phyloP scores from a whole-genome alignment of 257 asterid species.

The Ehretia macrophylla region DNA sequence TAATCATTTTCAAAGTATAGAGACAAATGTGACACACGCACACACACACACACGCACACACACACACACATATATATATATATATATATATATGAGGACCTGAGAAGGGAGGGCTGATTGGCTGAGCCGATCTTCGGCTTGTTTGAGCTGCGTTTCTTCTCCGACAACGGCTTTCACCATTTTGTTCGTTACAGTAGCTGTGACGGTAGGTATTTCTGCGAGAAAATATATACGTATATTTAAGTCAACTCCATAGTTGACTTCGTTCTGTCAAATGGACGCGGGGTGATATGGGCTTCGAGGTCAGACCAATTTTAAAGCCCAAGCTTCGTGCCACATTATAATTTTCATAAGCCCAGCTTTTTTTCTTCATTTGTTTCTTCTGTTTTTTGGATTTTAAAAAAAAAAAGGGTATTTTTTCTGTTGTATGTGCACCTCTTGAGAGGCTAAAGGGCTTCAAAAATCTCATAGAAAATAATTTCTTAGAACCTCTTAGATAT shows the following conservation, averaged over 20 bases:
- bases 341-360: no score
- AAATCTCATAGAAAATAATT: no score
- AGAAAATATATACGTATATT: not conserved
- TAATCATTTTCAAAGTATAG: not conserved
- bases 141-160: constrained; percentile 66
- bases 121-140: constrained; percentile 67
- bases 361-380: no score
- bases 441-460: no score
- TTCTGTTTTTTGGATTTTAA: no score
- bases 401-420: no score
- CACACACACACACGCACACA: no score
- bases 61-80: not conserved
- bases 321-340: no score
- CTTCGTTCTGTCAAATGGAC: not conserved
- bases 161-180: constrained; percentile 86
- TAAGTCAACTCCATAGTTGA: not conserved
- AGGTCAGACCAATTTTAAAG: not conserved
- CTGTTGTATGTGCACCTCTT: no score
- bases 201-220: not conserved
- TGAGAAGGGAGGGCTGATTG: constrained; percentile 49
- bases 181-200: not conserved
- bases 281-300: no score
- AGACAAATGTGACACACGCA: no score
- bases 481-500: no score
- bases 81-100: constrained; percentile 27